A percentile compares a stretch with the other conserved stretches of the same genome.
These are phyloP conservation scores for Arthromyces matolae DNA, from an alignment of 768 basidiomycete genomes.

Conservation along the genomic window DNA sequence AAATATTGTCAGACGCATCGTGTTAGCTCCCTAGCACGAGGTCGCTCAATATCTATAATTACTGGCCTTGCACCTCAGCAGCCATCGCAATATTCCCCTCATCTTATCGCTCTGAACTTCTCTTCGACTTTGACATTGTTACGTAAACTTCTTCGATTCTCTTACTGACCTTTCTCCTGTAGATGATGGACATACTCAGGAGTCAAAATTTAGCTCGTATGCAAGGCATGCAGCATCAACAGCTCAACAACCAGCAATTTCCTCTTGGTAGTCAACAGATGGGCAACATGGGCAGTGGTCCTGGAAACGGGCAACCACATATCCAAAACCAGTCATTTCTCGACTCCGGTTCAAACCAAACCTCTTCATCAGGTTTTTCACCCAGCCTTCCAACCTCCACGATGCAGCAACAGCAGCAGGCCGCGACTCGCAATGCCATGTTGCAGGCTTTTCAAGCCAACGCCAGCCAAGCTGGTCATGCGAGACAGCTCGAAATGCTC, in stretches of 20 bases:
- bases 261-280: constrained; percentile 36
- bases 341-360: constrained; percentile 30
- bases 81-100: constrained; percentile 6
- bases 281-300: constrained; percentile 26
- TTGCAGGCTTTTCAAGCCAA: constrained; percentile 33
- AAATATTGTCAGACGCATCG: constrained; percentile 9
- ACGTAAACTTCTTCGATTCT: constrained; percentile 18
- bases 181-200: constrained; percentile 46
- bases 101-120: constrained; percentile 19
- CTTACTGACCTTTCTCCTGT: constrained; percentile 21
- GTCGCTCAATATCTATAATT: constrained; percentile 11
- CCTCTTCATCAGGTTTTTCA: constrained; percentile 34
- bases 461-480: constrained; percentile 25
- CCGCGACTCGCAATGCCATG: constrained; percentile 30
- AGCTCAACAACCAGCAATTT: constrained; percentile 39
- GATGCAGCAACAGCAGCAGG: constrained; percentile 18
- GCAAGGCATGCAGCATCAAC: constrained; percentile 30
- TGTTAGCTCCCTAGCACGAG: constrained; percentile 10
- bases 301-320: constrained; percentile 29
- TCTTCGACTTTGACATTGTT: constrained; percentile 16
- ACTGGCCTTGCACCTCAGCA: constrained; percentile 4
- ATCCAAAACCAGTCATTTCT: constrained; percentile 24
- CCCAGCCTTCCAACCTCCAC: constrained; percentile 30
- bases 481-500: constrained; percentile 46
- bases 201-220: constrained; percentile 37